A percentile compares a stretch with the other conserved stretches of the same genome.
phyloP scores from a whole-genome alignment of 148 eudicot genomes.

The Bassia scoparia region DNA sequence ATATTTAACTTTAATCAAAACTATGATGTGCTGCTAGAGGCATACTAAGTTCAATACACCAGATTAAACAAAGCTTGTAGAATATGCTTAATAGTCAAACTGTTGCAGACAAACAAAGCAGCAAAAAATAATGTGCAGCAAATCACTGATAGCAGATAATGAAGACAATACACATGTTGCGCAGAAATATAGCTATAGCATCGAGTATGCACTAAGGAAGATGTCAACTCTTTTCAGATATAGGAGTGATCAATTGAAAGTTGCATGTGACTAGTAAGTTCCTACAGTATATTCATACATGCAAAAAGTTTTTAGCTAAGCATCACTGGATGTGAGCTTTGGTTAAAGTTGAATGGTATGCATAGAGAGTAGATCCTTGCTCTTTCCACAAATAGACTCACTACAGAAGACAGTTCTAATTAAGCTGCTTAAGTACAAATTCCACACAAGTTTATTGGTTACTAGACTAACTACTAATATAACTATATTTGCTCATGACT shows the following conservation, averaged over 20 bases:
- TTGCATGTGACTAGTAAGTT: neutral
- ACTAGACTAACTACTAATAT: too few relatives aligned
- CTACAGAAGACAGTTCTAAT: neutral
- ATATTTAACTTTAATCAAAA: too few relatives aligned
- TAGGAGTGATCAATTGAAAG: neutral
- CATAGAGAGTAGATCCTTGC: neutral
- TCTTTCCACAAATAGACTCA: neutral
- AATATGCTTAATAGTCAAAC: neutral
- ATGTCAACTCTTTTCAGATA: neutral
- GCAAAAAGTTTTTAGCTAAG: neutral
- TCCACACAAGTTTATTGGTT: neutral
- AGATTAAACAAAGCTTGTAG: neutral
- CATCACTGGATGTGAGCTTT: neutral
- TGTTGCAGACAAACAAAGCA: neutral
- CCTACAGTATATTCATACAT: neutral
- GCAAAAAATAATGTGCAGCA: neutral
- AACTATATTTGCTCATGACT: neutral
- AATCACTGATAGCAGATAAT: neutral
- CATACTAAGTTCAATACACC: neutral
- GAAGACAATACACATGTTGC: neutral
- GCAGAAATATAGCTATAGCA: neutral
- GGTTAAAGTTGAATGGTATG: neutral
- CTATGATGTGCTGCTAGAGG: neutral
- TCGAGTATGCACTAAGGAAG: neutral
- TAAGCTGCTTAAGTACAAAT: neutral